Conservation (phyloP, 2,329 filamentous ascomycete species). For the Coniochaeta pulveracea region DNA sequence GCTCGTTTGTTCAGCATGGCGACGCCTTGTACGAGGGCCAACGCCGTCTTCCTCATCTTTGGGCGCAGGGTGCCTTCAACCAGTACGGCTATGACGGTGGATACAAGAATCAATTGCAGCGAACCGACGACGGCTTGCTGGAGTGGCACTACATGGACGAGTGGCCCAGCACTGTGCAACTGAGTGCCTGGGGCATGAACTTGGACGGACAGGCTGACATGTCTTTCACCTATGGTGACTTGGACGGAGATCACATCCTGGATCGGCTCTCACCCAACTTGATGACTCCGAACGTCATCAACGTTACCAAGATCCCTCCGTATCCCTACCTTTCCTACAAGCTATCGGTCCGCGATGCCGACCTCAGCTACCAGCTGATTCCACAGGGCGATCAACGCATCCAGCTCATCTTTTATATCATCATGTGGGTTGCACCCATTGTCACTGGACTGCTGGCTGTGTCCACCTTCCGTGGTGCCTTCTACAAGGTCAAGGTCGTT, state of each 20-base stretch:
- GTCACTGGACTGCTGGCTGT: constrained; percentile 35
- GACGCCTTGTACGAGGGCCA: constrained; percentile 31
- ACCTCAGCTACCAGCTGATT: constrained; percentile 26
- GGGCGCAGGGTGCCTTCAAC: constrained; percentile 49
- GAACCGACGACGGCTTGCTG: constrained; percentile 38
- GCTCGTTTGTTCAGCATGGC: constrained; percentile 46
- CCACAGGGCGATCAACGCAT: constrained; percentile 39
- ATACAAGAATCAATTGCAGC: constrained; percentile 35
- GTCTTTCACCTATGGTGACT: constrained; percentile 45
- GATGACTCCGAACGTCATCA: constrained; percentile 39
- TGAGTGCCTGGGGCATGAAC: constrained; percentile 57
- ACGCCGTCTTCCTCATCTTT: constrained; percentile 49
- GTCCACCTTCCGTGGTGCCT: constrained; percentile 44
- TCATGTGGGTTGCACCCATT: constrained; percentile 41
- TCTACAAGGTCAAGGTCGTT: constrained; percentile 44
- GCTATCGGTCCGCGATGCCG: constrained; percentile 42
- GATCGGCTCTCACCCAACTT: constrained; percentile 49
- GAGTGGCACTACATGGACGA: constrained; percentile 48
- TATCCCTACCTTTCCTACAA: constrained; percentile 42
- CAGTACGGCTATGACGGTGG: constrained; percentile 51
- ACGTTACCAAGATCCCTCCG: constrained; percentile 41
- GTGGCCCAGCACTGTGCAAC: constrained; percentile 47
- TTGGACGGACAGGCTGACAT: constrained; percentile 48
- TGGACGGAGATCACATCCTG: constrained; percentile 46
- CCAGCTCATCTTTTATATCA: constrained; percentile 40